Evolutionary conservation across 495 filamentous ascomycete genomes (phyloP).

Genomic region (Bathelium albidoporum): DNA sequence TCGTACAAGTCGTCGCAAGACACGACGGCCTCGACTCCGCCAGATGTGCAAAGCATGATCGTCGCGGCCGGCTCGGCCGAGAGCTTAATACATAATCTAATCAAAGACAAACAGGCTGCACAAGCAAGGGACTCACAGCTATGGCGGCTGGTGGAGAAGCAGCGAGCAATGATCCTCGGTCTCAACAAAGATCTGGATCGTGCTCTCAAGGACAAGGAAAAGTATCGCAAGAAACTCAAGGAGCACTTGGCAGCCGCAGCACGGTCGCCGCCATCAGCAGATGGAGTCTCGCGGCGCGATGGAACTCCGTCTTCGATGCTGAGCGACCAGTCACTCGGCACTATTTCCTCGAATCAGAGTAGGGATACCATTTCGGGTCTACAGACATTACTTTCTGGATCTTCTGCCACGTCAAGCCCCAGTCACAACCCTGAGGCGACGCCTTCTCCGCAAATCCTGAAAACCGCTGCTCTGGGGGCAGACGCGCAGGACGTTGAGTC

Average conservation of each 20-base stretch:
- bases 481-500: background rate
- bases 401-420: background rate
- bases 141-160: conserved; percentile 94
- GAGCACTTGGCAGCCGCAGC: conserved; percentile 50
- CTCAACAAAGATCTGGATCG: conserved; percentile 91
- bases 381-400: background rate
- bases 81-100: conserved; percentile 73
- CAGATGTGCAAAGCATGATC: conserved; percentile 28
- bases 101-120: conserved; percentile 84
- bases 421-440: background rate
- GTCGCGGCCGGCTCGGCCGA: conserved; percentile 81
- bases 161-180: conserved; percentile 83
- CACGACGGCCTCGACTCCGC: conserved; percentile 17
- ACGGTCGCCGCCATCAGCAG: conserved; percentile 4
- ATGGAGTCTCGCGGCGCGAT: conserved; percentile 20
- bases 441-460: background rate
- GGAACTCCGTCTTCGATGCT: conserved; percentile 21
- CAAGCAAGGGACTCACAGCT: conserved; percentile 84
- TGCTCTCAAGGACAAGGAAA: conserved; percentile 87
- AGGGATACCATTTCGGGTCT: background rate
- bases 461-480: background rate
- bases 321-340: background rate
- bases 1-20: conserved; percentile 49
- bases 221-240: conserved; percentile 82
- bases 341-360: background rate